Percentiles rank a stretch among this genome's conserved stretches.
Evolutionary conservation across 2,329 filamentous ascomycete genomes (phyloP).

Genomic region (Bipolaris oryzae): DNA sequence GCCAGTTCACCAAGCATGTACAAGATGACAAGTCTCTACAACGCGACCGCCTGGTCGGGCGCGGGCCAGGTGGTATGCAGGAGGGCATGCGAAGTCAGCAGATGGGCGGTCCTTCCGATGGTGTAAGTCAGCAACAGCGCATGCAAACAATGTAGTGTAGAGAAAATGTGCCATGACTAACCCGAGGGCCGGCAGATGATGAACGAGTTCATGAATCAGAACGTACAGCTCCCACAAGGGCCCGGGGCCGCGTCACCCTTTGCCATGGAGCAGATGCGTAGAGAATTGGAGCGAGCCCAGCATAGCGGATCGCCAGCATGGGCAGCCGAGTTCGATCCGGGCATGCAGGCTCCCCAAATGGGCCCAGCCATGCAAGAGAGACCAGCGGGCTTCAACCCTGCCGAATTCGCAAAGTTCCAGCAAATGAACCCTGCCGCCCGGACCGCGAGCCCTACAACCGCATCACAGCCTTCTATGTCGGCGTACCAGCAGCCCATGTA

Average conservation of each 20-base stretch:
- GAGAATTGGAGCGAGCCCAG: constrained; percentile 64
- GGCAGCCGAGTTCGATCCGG: constrained; percentile 68
- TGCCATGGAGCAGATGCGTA: constrained; percentile 70
- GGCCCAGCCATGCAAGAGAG: constrained; percentile 69
- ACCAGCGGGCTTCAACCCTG: constrained; percentile 68
- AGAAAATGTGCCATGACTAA: constrained; percentile 29
- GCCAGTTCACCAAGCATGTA: constrained; percentile 96
- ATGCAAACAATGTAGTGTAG: neutral
- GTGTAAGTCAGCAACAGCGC: constrained; percentile 32
- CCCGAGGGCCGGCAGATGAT: constrained; percentile 69
- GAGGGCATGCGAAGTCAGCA: constrained; percentile 78
- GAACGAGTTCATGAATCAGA: constrained; percentile 88
- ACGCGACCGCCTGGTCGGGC: constrained; percentile 82
- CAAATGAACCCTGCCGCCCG: constrained; percentile 63
- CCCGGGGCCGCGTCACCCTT: constrained; percentile 62
- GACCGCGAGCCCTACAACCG: constrained; percentile 64
- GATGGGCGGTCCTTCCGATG: constrained; percentile 72
- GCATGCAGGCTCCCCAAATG: constrained; percentile 68
- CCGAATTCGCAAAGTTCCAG: constrained; percentile 88
- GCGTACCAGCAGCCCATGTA: constrained; percentile 62
- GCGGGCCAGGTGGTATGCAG: constrained; percentile 71
- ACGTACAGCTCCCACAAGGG: constrained; percentile 63
- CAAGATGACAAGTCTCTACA: constrained; percentile 96
- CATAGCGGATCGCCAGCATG: constrained; percentile 63
- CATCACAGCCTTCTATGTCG: constrained; percentile 51